Base-by-base conservation (phyloP, 306 rosid genomes). In the Quercus bicolor region DNA sequence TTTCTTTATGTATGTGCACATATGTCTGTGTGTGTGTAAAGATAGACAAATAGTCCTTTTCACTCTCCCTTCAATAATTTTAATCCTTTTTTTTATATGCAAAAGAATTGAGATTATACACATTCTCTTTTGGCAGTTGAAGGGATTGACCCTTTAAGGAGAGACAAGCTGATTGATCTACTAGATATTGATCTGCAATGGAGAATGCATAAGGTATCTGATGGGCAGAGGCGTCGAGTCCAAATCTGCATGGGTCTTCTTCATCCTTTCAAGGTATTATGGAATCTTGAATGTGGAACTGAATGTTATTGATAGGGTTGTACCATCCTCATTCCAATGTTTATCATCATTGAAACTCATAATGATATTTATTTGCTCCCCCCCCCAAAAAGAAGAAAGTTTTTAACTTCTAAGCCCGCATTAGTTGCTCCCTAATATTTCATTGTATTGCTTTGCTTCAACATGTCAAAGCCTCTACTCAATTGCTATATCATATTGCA, bases 121-220 rank as follows among this genome's bases (percentile, higher is more conserved):
- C 52, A 19, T 59, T 70, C 77, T 71, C 64, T 59, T 72, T 79
- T 90, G 75, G 84, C 92, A 95, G 98, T 95, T 80, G 98, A 95
- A 86, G 98, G 98, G 60, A 11, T 83, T 72, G 94, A 92, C 77
- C 96, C 98, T 18, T 87, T 82, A 23, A 88, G 98, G 84, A 92
- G 98, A 78, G 95, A 89, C 4, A 90, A 68, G 87, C 83, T 95
- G 90, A 90, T 95, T 75, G 98, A 92, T 57, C 83, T 95, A 70
- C 98, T 92, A 84, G 98, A 92, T 80, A 95, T 95, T 60, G 91
- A 95, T 84, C 84, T 95, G 75, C 88, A 77, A 66, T 95, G 98
- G 98, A 87, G 93, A 84, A 95, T 95, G 98, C 98, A 95, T 77
- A 95, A 95, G 84, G 98, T 95, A 72, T 95, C 98, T 11, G 97